Evolutionary conservation across 768 basidiomycete species (phyloP).

Genomic region (Tulasnella sp.): DNA sequence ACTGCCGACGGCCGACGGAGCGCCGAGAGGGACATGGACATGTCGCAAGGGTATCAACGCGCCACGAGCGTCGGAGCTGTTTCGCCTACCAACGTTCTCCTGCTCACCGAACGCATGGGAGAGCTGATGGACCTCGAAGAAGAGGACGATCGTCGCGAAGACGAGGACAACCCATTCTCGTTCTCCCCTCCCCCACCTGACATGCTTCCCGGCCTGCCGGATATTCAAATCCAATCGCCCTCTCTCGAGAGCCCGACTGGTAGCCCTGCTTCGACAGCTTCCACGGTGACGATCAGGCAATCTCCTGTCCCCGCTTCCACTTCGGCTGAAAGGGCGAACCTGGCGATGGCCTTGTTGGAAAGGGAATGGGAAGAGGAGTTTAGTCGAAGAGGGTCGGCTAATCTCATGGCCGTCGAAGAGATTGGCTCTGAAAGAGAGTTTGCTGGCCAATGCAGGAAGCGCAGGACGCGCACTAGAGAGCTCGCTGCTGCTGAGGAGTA

Average conservation of each 20-base stretch:
- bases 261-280: neutral
- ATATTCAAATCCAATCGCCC: neutral
- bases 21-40: neutral
- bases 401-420: constrained; percentile 45
- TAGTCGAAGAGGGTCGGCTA: constrained; percentile 61
- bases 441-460: neutral
- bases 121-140: constrained; percentile 18
- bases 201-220: neutral
- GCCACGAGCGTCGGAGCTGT: constrained; percentile 18
- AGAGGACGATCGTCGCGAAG: neutral
- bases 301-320: constrained; percentile 2
- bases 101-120: constrained; percentile 9
- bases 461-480: neutral
- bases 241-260: neutral
- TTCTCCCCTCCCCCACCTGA: constrained; percentile 5
- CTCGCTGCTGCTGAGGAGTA: neutral
- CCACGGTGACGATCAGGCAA: neutral
- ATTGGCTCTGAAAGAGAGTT: too few species aligned
- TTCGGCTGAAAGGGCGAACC: neutral
- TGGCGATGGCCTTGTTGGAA: constrained; percentile 16
- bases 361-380: constrained; percentile 77
- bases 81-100: neutral
- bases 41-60: constrained; percentile 3
- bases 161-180: constrained; percentile 6
- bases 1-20: constrained; percentile 6